Conservation (phyloP, 2,329 filamentous ascomycete genomes). For the Daldinia eschscholtzii region DNA sequence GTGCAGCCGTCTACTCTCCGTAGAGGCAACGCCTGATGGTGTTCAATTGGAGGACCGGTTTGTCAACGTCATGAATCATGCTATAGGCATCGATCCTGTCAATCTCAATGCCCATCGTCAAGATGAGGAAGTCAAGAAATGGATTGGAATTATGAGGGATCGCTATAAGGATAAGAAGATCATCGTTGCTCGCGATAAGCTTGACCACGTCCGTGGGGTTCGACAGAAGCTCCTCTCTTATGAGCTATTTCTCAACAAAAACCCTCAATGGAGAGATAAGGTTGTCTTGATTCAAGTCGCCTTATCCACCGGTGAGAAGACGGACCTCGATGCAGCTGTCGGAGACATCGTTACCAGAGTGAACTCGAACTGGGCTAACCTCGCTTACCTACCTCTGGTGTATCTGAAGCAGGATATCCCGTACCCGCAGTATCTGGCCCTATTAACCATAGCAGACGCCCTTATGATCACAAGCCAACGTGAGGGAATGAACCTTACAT, state of each 20-base stretch:
- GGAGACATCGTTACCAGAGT: conserved; percentile 95
- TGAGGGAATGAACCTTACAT: conserved; percentile 97
- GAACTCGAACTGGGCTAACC: conserved; percentile 89
- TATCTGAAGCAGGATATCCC: conserved; percentile 96
- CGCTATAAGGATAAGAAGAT: conserved; percentile 89
- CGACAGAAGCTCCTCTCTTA: conserved; percentile 93
- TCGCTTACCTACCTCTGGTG: conserved; percentile 91
- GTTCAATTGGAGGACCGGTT: conserved; percentile 93
- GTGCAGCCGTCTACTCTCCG: conserved; percentile 89
- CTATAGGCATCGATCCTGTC: conserved; percentile 91
- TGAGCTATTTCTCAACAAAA: conserved; percentile 93
- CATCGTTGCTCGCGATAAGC: conserved; percentile 93
- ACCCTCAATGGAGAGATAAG: conserved; percentile 88
- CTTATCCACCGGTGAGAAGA: conserved; percentile 88
- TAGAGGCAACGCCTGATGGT: conserved; percentile 89
- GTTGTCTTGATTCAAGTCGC: conserved; percentile 95
- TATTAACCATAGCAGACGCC: conserved; percentile 89
- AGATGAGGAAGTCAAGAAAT: conserved; percentile 78
- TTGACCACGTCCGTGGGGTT: conserved; percentile 92
- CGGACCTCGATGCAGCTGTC: conserved; percentile 87
- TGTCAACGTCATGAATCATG: conserved; percentile 85
- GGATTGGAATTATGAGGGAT: conserved; percentile 84
- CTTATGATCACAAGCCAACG: conserved; percentile 95
- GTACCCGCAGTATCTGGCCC: conserved; percentile 91
- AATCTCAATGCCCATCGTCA: conserved; percentile 78